A percentile compares a stretch with the other conserved stretches of the same genome.
Evolutionary conservation across 345 rosid genomes (phyloP).

Genomic region (Crucihimalaya himalaica): DNA sequence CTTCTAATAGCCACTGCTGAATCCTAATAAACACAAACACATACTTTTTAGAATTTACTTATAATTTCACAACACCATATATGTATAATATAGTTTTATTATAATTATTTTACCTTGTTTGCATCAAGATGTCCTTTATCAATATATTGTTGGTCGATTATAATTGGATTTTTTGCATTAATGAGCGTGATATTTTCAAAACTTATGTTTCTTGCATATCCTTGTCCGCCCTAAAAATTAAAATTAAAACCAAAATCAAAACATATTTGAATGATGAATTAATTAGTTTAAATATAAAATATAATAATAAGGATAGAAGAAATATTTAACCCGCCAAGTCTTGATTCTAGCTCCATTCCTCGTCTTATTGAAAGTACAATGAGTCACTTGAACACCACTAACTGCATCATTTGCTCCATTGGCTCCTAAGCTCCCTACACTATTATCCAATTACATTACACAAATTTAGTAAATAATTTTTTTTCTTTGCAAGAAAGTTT

Average conservation of each 20-base stretch:
- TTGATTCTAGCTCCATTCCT: slow-evolving; percentile 37
- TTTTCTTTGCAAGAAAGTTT: not conserved
- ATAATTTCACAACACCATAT: not conserved
- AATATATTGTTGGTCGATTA: slow-evolving; percentile 26
- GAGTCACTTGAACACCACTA: slow-evolving; percentile 19
- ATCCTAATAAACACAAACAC: not conserved
- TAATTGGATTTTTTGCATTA: slow-evolving; percentile 23
- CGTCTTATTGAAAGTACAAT: slow-evolving; percentile 21
- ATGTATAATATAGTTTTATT: not conserved
- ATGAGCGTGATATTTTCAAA: slow-evolving; percentile 33
- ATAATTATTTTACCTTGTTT: not conserved
- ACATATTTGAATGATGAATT: no score
- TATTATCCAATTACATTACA: slow-evolving; percentile 1
- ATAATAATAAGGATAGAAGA: not conserved
- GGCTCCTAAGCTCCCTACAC: slow-evolving; percentile 34
- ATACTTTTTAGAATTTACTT: not conserved
- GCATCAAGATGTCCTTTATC: not conserved
- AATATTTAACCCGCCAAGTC: slow-evolving; percentile 23
- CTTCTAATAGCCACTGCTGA: slow-evolving; percentile 25
- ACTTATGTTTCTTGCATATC: slow-evolving; percentile 26
- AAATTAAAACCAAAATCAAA: not conserved
- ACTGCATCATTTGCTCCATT: not conserved
- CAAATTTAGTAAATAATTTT: no score
- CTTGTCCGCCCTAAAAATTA: slow-evolving; percentile 24
- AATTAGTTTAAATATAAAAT: not conserved